Evolutionary conservation across 441 rosid genomes (phyloP), one percentile per base, ranked within the genome.

Genomic region (Euphorbia celastroides): DNA sequence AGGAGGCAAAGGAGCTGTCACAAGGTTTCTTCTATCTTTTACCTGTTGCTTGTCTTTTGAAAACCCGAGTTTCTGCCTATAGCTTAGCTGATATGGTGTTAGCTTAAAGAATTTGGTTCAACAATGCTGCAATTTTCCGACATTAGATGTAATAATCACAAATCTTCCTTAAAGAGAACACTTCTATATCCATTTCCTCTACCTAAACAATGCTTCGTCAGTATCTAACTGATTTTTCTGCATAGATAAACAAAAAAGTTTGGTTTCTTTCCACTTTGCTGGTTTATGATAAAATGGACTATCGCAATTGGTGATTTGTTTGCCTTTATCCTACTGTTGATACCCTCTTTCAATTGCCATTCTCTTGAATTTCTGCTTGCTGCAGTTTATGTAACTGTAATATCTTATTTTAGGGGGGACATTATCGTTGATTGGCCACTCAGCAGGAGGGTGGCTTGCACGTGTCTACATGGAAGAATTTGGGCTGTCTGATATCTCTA

Each of bases 391-490:
- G 26, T 51, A 7, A 51, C 56, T 6, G 48, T 57, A 36, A 62
- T 62, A 63, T 74, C 42, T 64, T 60, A 23, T 66, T 70, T 28
- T 65, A 88, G 98, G 91, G 55, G 80, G 82, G 75, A 72, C 69
- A 64, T 62, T 89, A 64, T 89, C 95, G 57, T 69, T 90, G 82
- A 88, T 93, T 60, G 97, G 98, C 25, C 96, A 93, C 78, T 90
- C 96, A 20, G 97, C 95, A 6, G 97, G 97, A 74, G 97, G 98
- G 70, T 90, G 98, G 98, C 96, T 93, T 60, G 98, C 96, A 19
- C 85, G 97, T 23, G 86, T 90, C 30, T 93, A 87, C 79, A 77
- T 89, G 92, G 92, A 89, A 79, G 96, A 90, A 77, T 89, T 78
- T 7, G 86, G 92, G 77, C 44, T 58, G 26, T 75, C 86, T 31